These are phyloP conservation scores for Fagopyrum homotropicum DNA, from an alignment of 148 eudicot species.

Conservation along the genomic window DNA sequence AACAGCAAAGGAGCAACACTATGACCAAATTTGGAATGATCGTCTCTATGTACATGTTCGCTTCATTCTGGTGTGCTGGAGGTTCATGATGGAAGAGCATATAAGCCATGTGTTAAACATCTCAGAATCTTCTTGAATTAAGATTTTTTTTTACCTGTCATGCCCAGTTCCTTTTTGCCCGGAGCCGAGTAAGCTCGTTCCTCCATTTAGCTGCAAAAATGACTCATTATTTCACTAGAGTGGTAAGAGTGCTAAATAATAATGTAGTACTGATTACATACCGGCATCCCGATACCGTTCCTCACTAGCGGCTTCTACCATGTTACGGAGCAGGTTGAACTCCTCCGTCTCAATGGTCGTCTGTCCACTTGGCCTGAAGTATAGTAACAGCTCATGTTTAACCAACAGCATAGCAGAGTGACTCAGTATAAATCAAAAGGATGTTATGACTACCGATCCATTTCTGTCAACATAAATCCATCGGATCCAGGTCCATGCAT, in stretches of 20 bases:
- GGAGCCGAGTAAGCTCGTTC: constrained; percentile 75
- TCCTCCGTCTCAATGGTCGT: constrained; percentile 70
- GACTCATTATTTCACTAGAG: neutral
- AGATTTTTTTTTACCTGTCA: constrained; percentile 36
- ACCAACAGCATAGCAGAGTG: neutral
- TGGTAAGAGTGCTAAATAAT: neutral
- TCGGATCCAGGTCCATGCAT: constrained; percentile 44
- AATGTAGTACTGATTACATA: constrained; percentile 16
- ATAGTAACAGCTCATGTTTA: neutral
- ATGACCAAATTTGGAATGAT: neutral
- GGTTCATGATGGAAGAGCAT: neutral
- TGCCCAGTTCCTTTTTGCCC: constrained; percentile 85
- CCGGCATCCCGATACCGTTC: constrained; percentile 94
- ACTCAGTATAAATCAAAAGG: neutral
- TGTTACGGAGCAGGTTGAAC: constrained; percentile 66
- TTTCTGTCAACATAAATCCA: constrained; percentile 50
- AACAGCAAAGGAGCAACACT: neutral
- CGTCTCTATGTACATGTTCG: constrained; percentile 3
- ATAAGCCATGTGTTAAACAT: neutral
- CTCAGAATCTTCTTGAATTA: neutral
- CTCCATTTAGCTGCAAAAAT: constrained; percentile 67
- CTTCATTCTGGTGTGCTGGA: neutral
- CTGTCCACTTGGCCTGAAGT: constrained; percentile 61
- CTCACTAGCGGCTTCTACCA: constrained; percentile 80
- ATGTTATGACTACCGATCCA: constrained; percentile 50